Percentiles rank a stretch among this genome's conserved stretches.
phyloP scores from a whole-genome alignment of 345 rosid species.

The Hibiscus tridactylites region DNA sequence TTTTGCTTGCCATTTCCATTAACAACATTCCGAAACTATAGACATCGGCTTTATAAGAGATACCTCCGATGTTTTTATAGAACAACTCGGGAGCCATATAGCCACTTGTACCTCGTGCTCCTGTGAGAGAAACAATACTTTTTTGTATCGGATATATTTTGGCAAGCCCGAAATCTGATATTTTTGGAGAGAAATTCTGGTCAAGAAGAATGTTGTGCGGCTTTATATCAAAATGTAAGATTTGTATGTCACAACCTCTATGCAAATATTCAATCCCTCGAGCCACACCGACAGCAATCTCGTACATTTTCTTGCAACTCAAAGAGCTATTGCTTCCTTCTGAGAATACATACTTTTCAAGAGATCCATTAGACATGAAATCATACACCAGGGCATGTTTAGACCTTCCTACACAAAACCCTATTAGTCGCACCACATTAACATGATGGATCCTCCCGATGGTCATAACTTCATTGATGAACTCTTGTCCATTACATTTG shows the following conservation, averaged over 20 bases:
- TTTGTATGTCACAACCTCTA: conserved; percentile 21
- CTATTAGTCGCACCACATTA: background rate
- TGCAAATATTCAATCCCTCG: conserved; percentile 26
- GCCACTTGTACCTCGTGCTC: conserved; percentile 21
- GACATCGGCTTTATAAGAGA: background rate
- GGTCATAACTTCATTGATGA: conserved; percentile 15
- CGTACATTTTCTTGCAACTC: conserved; percentile 13
- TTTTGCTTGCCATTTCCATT: conserved; percentile 1
- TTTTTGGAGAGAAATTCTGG: conserved; percentile 9
- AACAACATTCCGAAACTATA: conserved; percentile 8
- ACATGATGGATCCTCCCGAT: conserved; percentile 14
- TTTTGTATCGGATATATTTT: conserved; percentile 14
- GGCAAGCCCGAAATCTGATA: conserved; percentile 30
- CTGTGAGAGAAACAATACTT: conserved; percentile 5
- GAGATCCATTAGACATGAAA: conserved; percentile 20
- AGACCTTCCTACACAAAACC: background rate
- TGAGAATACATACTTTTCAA: conserved; percentile 18
- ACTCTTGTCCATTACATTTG: conserved; percentile 6
- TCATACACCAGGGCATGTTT: background rate
- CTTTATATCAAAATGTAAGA: conserved; percentile 28
- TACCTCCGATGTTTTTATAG: background rate
- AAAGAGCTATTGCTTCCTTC: background rate
- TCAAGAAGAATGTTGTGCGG: conserved; percentile 7
- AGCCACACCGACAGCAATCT: conserved; percentile 20
- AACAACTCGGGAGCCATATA: conserved; percentile 3